Evolutionary conservation across 1,139 yeast species (phyloP).

Genomic region (Pichiaceae sp.): DNA sequence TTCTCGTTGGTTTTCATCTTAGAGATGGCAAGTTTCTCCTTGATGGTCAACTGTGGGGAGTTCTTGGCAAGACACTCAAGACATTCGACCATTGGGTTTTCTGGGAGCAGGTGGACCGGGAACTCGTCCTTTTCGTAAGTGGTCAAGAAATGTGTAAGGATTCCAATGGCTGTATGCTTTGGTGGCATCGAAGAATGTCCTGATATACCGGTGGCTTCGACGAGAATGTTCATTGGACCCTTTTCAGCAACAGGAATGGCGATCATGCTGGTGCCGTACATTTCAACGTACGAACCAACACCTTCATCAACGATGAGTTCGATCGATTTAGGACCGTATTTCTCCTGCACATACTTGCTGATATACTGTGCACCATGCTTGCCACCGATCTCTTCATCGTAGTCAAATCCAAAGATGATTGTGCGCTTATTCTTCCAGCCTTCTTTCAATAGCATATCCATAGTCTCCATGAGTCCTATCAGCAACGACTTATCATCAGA

Average conservation of each 20-base stretch:
- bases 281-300: slow-evolving; percentile 29
- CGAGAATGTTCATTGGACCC: slow-evolving; percentile 46
- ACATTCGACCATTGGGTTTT: slow-evolving; percentile 49
- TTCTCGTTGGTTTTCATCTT: slow-evolving; percentile 26
- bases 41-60: slow-evolving; percentile 8
- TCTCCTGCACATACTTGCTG: slow-evolving; percentile 32
- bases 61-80: slow-evolving; percentile 28
- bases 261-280: slow-evolving; percentile 11
- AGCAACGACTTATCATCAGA: slow-evolving; percentile 54
- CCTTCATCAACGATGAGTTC: slow-evolving; percentile 65
- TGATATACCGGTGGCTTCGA: slow-evolving; percentile 51
- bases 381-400: slow-evolving; percentile 68
- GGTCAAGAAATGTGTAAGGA: slow-evolving; percentile 44
- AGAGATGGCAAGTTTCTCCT: slow-evolving; percentile 33
- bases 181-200: slow-evolving; percentile 72
- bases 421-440: slow-evolving; percentile 48
- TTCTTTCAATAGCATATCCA: slow-evolving; percentile 39
- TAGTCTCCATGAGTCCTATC: slow-evolving; percentile 48
- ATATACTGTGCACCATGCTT: slow-evolving; percentile 44
- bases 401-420: slow-evolving; percentile 53
- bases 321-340: slow-evolving; percentile 48
- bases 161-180: slow-evolving; percentile 68
- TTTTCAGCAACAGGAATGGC: slow-evolving; percentile 59
- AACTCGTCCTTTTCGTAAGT: slow-evolving; percentile 44
- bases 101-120: slow-evolving; percentile 31